Evolutionary conservation across 129 eudicot genomes (phyloP).

Genomic region (Centella asiatica): DNA sequence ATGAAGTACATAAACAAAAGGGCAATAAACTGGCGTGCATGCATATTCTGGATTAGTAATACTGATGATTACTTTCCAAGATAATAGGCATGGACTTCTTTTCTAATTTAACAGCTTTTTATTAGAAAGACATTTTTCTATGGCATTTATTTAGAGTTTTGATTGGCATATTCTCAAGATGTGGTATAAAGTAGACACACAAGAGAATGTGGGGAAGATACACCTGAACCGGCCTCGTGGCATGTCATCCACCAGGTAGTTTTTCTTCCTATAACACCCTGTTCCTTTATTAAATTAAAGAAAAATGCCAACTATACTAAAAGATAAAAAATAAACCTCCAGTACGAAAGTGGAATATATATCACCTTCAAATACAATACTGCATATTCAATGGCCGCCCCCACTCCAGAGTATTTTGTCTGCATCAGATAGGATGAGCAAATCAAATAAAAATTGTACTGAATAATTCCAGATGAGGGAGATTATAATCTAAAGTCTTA

Average conservation of each 20-base stretch:
- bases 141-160: background rate
- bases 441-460: slow-evolving; percentile 5
- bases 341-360: background rate
- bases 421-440: slow-evolving; percentile 23
- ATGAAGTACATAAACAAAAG: too few relatives aligned
- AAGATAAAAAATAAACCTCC: slow-evolving; percentile 22
- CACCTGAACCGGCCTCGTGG: slow-evolving; percentile 7
- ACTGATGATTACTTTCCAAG: background rate
- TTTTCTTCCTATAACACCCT: slow-evolving; percentile 10
- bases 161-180: background rate
- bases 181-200: background rate
- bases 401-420: slow-evolving; percentile 76
- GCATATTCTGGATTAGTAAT: too few relatives aligned
- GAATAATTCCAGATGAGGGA: background rate
- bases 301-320: slow-evolving; percentile 9
- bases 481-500: background rate
- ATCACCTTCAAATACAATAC: slow-evolving; percentile 74
- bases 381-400: slow-evolving; percentile 98
- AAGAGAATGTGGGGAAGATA: slow-evolving; percentile 12
- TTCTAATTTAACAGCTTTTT: too few relatives aligned
- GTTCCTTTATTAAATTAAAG: slow-evolving; percentile 16
- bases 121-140: too few relatives aligned
- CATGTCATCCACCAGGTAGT: slow-evolving; percentile 16
- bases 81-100: background rate
- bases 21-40: too few relatives aligned